A percentile compares a stretch with the other conserved stretches of the same genome.
phyloP scores from a whole-genome alignment of 352 stramenopile genomes.

The Pythium guiyangense region DNA sequence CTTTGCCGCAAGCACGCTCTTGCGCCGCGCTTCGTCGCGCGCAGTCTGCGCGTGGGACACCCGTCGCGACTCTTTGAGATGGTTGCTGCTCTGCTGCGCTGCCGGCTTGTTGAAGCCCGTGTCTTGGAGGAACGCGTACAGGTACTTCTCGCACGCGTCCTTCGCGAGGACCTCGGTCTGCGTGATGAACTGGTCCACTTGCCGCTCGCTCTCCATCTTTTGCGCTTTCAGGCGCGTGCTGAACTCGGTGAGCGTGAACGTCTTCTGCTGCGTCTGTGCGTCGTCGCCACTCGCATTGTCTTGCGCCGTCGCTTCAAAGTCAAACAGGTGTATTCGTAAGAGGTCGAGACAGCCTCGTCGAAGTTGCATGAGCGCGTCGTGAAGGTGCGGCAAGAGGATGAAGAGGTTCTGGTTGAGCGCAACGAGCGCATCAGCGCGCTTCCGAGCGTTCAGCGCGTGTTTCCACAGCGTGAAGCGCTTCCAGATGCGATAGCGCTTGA shows the following conservation, averaged over 20 bases:
- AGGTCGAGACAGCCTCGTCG: constrained; percentile 56
- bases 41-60: constrained; percentile 7
- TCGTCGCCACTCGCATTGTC: not conserved
- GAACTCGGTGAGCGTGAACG: constrained; percentile 81
- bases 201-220: constrained; percentile 54
- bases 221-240: constrained; percentile 63
- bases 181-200: constrained; percentile 57
- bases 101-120: constrained; percentile 46
- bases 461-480: constrained; percentile 91
- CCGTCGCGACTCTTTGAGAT: not conserved
- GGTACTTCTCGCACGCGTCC: constrained; percentile 52
- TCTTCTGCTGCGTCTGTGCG: constrained; percentile 31
- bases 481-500: constrained; percentile 86
- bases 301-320: constrained; percentile 16
- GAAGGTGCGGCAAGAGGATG: constrained; percentile 78
- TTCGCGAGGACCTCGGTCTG: constrained; percentile 55
- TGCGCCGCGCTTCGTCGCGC: constrained; percentile 12
- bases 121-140: constrained; percentile 49
- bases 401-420: constrained; percentile 85
- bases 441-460: constrained; percentile 49
- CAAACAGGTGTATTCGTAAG: constrained; percentile 32
- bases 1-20: constrained; percentile 15
- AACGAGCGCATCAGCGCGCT: constrained; percentile 26
- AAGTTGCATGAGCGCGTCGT: constrained; percentile 76
- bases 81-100: not conserved